A percentile compares a stretch with the other conserved stretches of the same genome.
Evolutionary conservation across 2,329 filamentous ascomycete genomes (phyloP).

Genomic region (Davidsoniella virescens): DNA sequence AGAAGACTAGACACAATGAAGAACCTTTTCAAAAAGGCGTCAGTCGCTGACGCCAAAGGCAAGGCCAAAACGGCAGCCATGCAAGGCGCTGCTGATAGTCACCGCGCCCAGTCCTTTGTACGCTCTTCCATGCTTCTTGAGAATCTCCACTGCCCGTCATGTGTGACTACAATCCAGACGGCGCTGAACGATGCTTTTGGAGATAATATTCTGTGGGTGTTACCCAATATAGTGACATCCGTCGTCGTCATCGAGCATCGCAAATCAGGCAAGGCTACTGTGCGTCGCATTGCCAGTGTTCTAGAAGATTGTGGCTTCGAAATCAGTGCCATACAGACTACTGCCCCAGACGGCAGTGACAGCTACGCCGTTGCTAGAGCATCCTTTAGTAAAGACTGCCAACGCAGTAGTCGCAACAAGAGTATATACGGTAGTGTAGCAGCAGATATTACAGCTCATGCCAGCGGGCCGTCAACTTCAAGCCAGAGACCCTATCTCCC

Average conservation of each 20-base stretch:
- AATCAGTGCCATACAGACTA: slow-evolving; percentile 23
- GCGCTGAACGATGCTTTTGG: slow-evolving; percentile 33
- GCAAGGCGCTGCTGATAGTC: too few relatives aligned
- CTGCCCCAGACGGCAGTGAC: slow-evolving; percentile 18
- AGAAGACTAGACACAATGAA: too few relatives aligned
- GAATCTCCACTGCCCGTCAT: slow-evolving; percentile 67
- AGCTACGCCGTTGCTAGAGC: slow-evolving; percentile 15
- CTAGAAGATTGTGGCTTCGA: slow-evolving; percentile 45
- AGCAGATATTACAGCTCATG: neutral
- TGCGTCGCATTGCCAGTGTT: slow-evolving; percentile 28
- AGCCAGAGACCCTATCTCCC: slow-evolving; percentile 7
- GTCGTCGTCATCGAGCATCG: slow-evolving; percentile 45
- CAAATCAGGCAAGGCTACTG: slow-evolving; percentile 24
- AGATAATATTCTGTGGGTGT: slow-evolving; percentile 39
- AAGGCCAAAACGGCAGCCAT: too few relatives aligned
- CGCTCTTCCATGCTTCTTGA: slow-evolving; percentile 35
- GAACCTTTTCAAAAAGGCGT: too few relatives aligned
- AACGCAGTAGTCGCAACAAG: neutral
- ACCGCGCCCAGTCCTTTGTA: neutral
- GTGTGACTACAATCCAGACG: slow-evolving; percentile 48
- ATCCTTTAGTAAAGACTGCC: neutral
- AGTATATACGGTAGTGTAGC: neutral
- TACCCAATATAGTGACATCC: slow-evolving; percentile 55
- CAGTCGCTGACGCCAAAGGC: too few relatives aligned
- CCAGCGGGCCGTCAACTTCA: neutral